Base-by-base conservation (phyloP, 257 asterid genomes). In the Jasminum sambac region DNA sequence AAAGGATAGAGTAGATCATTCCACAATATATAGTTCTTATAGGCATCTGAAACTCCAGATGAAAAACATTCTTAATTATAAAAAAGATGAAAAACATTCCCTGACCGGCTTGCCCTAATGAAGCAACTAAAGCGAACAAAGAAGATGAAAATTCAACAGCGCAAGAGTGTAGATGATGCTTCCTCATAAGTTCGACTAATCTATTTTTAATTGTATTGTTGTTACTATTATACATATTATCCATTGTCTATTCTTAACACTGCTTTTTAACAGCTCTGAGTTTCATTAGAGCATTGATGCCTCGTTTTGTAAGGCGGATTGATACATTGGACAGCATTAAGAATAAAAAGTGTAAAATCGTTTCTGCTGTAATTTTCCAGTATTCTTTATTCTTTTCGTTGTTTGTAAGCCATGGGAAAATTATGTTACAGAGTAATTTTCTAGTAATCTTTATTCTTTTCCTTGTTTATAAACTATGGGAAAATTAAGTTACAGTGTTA, bases 71-170 rank as follows among this genome's bases (percentile, higher is more conserved):
- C 57, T 11, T 13, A 21, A 36, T n/a, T n/a, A n/a, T n/a, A 65
- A 64, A 17, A 63, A 37, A 21, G 38, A 34, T 59, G 55, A 46
- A 30, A 64, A n/a, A n/a, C n/a, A n/a, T n/a, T n/a, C 11, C 85
- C 83, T 1, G 88, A 89, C 58, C 78, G 97, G 80, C 81, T 87
- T 44, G 79, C 78, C 75, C 44, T 84, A 41, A 88, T 81, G 78
- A 91, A 86, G 79, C 97, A 89, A 79, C 74, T 91, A 11, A 91
- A 91, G 78, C 77, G 95, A 69, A 83, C 80, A 14, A 85, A 88
- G 89, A 81, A 77, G 85, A 81, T 80, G 85, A 79, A 84, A 74
- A 43, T 84, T 64, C 76, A 73, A 61, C 71, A 39, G 16, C 74
- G 73, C 68, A 60, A n/a, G 71, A 75, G 62, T 39, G 38, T 24